These are phyloP conservation scores for Penicillium goetzii DNA, from an alignment of 495 filamentous ascomycete genomes.

Conservation along the genomic window DNA sequence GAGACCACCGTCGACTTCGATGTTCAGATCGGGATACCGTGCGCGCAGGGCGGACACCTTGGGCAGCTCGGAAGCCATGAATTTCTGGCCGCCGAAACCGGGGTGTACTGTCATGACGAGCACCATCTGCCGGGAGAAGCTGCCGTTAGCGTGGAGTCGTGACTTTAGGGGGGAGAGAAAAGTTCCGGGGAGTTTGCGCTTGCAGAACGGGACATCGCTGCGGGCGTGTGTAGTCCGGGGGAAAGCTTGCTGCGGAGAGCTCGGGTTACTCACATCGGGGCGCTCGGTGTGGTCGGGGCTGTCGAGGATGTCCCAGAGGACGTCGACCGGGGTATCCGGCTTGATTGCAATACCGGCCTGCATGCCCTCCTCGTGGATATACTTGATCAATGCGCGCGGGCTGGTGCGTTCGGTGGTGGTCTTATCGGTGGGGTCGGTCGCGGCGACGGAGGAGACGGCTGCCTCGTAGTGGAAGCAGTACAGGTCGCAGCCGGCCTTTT, in stretches of 20 bases:
- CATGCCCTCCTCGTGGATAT: conserved; percentile 87
- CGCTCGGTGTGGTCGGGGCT: conserved; percentile 68
- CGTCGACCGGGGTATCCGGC: conserved; percentile 85
- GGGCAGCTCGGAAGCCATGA: conserved; percentile 93
- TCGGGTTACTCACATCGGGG: conserved; percentile 75
- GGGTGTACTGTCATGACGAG: conserved; percentile 98
- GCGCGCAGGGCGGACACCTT: conserved; percentile 84
- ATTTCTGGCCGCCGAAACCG: conserved; percentile 97
- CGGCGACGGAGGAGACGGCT: conserved; percentile 80
- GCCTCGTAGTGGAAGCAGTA: conserved; percentile 99
- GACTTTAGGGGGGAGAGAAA: background rate
- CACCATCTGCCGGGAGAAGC: conserved; percentile 71
- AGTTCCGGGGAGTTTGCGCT: background rate
- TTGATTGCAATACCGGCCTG: conserved; percentile 95
- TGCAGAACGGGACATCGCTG: background rate
- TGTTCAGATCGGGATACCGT: conserved; percentile 88
- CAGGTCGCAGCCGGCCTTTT: conserved; percentile 90
- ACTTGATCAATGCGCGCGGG: conserved; percentile 82
- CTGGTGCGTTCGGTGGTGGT: conserved; percentile 67
- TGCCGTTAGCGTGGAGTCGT: conserved; percentile 14
- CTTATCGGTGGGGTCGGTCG: conserved; percentile 71
- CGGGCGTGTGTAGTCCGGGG: background rate
- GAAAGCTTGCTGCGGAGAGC: background rate
- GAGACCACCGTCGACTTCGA: conserved; percentile 94
- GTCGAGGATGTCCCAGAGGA: conserved; percentile 88